Percentiles rank a stretch among this genome's conserved stretches.
These are phyloP conservation scores for Podaxis rugospora DNA, from an alignment of 768 basidiomycete species.

Conservation along the genomic window DNA sequence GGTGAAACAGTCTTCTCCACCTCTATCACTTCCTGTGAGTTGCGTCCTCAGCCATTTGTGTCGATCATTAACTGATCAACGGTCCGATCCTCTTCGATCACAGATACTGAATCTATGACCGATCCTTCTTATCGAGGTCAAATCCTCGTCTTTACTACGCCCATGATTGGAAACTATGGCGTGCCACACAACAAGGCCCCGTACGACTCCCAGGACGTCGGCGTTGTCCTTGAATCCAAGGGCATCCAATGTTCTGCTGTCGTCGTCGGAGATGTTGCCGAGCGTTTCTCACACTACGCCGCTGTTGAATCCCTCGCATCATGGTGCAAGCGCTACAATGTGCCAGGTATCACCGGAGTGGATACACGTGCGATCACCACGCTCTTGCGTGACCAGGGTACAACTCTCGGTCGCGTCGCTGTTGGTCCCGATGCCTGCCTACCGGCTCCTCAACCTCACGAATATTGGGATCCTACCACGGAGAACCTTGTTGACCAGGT, in stretches of 20 bases:
- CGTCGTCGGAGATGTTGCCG: constrained; percentile 91
- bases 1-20: constrained; percentile 99
- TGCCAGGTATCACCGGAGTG: constrained; percentile 95
- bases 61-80: background rate
- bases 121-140: constrained; percentile 98
- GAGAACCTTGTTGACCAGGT: constrained; percentile 95
- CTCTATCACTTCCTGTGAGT: constrained; percentile 94
- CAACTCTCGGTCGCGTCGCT: constrained; percentile 89
- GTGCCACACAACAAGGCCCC: constrained; percentile 81
- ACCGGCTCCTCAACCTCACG: constrained; percentile 54
- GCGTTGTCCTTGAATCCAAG: constrained; percentile 84
- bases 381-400: constrained; percentile 93
- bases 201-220: constrained; percentile 70
- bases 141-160: constrained; percentile 97
- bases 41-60: background rate
- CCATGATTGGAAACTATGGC: constrained; percentile 98
- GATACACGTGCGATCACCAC: constrained; percentile 96
- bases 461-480: constrained; percentile 89
- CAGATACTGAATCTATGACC: constrained; percentile 99
- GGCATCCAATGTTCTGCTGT: constrained; percentile 90
- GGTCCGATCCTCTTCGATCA: constrained; percentile 12
- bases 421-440: constrained; percentile 67
- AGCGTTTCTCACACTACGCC: constrained; percentile 90
- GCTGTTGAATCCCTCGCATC: constrained; percentile 90
- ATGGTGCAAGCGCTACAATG: constrained; percentile 87